Percentiles rank a stretch among this genome's conserved stretches.
phyloP scores from a whole-genome alignment of 1,139 yeast genomes.

The Pichia sp. region DNA sequence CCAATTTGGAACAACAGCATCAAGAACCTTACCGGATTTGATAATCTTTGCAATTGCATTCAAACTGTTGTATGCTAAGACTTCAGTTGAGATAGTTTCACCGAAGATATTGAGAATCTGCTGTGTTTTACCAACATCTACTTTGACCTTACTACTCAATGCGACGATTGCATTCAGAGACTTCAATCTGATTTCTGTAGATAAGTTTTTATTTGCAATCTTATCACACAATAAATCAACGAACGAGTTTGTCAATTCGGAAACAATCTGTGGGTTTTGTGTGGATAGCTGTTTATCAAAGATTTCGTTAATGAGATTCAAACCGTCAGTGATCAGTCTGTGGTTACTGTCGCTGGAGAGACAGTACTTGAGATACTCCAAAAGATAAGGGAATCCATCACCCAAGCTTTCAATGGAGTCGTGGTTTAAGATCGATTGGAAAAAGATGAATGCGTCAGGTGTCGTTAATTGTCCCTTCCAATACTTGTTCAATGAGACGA shows the following conservation, averaged over 20 bases:
- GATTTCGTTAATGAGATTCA: conserved; percentile 41
- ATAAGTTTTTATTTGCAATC: conserved; percentile 41
- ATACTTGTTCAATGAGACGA: conserved; percentile 19
- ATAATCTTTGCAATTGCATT: conserved; percentile 21
- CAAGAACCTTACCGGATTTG: conserved; percentile 8
- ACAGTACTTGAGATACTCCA: conserved; percentile 43
- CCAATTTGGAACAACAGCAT: conserved; percentile 19
- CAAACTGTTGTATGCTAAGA: conserved; percentile 15
- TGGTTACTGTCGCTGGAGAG: conserved; percentile 42
- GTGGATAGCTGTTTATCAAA: conserved; percentile 32
- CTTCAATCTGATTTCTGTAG: conserved; percentile 51
- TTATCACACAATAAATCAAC: conserved; percentile 33
- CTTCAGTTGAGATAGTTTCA: conserved; percentile 12
- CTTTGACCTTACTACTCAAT: conserved; percentile 26
- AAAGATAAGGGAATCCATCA: conserved; percentile 29
- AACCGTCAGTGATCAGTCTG: conserved; percentile 51
- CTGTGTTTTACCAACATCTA: conserved; percentile 7
- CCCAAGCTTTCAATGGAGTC: conserved; percentile 33
- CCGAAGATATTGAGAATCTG: conserved; percentile 21
- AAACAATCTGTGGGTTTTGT: conserved; percentile 11
- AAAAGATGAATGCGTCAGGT: conserved; percentile 34
- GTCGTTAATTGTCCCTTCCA: conserved; percentile 21
- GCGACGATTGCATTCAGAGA: conserved; percentile 42
- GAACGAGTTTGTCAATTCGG: conserved; percentile 9
- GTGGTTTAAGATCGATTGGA: conserved; percentile 30